Conservation (phyloP, 352 stramenopile genomes). For the Phytophthora sp. region DNA sequence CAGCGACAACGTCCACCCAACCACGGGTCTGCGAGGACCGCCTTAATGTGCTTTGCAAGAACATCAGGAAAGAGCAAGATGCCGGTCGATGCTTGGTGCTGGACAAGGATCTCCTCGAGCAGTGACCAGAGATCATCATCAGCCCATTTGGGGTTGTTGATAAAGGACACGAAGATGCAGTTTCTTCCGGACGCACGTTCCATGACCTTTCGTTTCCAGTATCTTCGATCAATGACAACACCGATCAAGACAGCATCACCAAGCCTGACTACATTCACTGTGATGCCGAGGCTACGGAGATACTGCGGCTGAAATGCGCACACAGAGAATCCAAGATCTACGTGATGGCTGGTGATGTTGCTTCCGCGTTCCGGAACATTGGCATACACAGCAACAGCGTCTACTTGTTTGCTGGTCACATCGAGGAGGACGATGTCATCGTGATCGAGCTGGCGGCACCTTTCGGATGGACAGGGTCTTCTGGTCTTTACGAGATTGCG, state of each 20-base stretch:
- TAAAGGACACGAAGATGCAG: neutral
- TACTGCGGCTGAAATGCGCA: neutral
- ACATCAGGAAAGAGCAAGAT: slow-evolving; percentile 28
- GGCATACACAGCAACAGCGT: slow-evolving; percentile 21
- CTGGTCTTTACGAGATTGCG: slow-evolving; percentile 13
- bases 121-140: slow-evolving; percentile 16
- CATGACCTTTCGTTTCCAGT: slow-evolving; percentile 14
- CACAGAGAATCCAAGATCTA: neutral
- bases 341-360: slow-evolving; percentile 16
- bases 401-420: slow-evolving; percentile 7
- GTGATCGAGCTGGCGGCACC: slow-evolving; percentile 19
- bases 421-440: slow-evolving; percentile 21
- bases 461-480: slow-evolving; percentile 20
- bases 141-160: slow-evolving; percentile 21
- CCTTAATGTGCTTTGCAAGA: slow-evolving; percentile 23
- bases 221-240: slow-evolving; percentile 22
- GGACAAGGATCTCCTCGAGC: slow-evolving; percentile 19
- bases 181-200: slow-evolving; percentile 1
- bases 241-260: slow-evolving; percentile 21
- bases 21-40: slow-evolving; percentile 8
- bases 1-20: slow-evolving; percentile 7
- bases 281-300: slow-evolving; percentile 10
- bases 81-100: slow-evolving; percentile 16
- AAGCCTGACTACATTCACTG: slow-evolving; percentile 21
- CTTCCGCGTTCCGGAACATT: slow-evolving; percentile 12